Evolutionary conservation across 306 rosid species (phyloP).

Genomic region (Cyamopsis tetragonoloba): DNA sequence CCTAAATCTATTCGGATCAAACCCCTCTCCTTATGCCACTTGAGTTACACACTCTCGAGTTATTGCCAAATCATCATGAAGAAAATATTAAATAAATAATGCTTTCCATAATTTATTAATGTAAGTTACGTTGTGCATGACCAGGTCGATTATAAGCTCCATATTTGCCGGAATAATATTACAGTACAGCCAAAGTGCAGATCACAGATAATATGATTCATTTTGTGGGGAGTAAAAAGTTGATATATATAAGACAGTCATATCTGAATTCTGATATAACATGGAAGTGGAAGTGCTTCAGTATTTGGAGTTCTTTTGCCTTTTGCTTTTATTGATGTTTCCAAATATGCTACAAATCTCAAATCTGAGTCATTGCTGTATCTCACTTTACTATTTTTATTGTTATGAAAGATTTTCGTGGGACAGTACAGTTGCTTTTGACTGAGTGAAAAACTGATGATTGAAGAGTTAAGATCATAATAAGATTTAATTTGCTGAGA

Average conservation of each 20-base stretch:
- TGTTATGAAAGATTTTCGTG: not conserved
- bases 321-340: conserved; percentile 31
- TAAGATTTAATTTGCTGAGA: conserved; percentile 15
- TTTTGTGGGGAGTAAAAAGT: not conserved
- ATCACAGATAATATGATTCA: not conserved
- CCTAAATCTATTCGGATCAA: too few relatives aligned
- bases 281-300: conserved; percentile 3
- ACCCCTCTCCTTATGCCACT: too few relatives aligned
- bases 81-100: not conserved
- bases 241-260: not conserved
- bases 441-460: too few relatives aligned
- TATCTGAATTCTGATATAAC: not conserved
- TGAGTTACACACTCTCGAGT: too few relatives aligned
- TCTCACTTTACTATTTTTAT: not conserved
- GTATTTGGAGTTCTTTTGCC: conserved; percentile 1
- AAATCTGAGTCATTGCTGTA: conserved; percentile 20
- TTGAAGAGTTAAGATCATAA: not conserved
- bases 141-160: not conserved
- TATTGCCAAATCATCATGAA: too few relatives aligned
- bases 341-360: conserved; percentile 22
- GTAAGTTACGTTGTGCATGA: not conserved
- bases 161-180: not conserved
- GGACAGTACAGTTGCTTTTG: conserved; percentile 10
- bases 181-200: not conserved
- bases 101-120: not conserved